Base-by-base conservation (phyloP, 805 yeast species). In the Myxozyma monticola region DNA sequence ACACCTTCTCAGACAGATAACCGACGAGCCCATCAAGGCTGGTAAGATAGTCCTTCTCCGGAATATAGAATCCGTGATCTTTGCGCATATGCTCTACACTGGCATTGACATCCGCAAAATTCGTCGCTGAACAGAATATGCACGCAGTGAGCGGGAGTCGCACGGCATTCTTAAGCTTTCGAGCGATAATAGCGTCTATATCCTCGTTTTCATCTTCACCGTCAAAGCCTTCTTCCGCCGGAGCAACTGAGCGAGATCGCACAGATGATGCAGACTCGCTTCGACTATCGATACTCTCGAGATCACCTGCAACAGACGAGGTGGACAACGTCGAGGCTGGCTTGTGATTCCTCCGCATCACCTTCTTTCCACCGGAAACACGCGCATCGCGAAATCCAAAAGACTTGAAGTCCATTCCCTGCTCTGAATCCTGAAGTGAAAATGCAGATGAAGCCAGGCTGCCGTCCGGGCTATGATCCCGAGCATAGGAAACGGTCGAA, bases 41-140 rank as follows among this genome's bases (percentile, higher is more conserved):
- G 0, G 69, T 71, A 41, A 93, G 73, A 62, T 79, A 89, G 14
- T 79, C 75, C 54, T 75, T 72, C 66, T 93, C 97, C 1, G 99
- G 99, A 5, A 93, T 76, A 55, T 84, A 93, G 37, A 93, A 74
- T 1, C 98, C 98, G 67, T 86, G 96, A 31, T 68, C 72, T 51
- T 75, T 76, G 62, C 79, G 81, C 95, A 93, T 85, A 67, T 93
- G 96, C 25, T 73, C 75, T 26, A 85, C 76, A 54, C 83, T 83
- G 30, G 71, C 74, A 59, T 82, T 86, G 15, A 81, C 63, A 25
- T 78, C 80, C 12, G 64, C 69, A 54, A 79, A 47, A 76, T 44
- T 77, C 72, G 25, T 69, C 60, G 25, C 82, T 84, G 68, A 62
- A 68, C 65, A 61, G 52, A 72, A 69, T 28, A 72, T 65, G 41